Evolutionary conservation across 805 yeast species (phyloP).

Genomic region (Blastobotrys peoriensis): DNA sequence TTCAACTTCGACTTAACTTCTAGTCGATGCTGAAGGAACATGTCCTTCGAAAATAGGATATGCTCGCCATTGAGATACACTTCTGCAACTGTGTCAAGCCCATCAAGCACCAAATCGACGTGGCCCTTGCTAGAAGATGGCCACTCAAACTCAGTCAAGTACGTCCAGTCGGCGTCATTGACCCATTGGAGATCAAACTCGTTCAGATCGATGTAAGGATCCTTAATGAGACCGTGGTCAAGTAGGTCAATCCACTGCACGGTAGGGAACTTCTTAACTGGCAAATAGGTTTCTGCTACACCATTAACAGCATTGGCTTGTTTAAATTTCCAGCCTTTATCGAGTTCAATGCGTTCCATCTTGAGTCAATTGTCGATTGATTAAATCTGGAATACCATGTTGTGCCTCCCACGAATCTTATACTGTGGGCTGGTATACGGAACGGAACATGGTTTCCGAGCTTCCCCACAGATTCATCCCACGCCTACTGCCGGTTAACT

Average conservation of each 20-base stretch:
- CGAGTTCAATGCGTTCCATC: too few species aligned
- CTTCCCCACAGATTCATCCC: too few species aligned
- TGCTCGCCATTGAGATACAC: slow-evolving; percentile 35
- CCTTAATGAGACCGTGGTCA: slow-evolving; percentile 34
- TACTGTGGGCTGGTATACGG: too few species aligned
- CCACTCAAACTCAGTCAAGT: slow-evolving; percentile 24
- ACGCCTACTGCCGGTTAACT: too few species aligned
- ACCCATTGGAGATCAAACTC: slow-evolving; percentile 44
- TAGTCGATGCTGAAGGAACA: slow-evolving; percentile 34
- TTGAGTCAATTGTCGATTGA: too few species aligned
- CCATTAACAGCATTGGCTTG: slow-evolving; percentile 6
- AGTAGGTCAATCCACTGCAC: slow-evolving; percentile 31
- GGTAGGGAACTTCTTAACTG: slow-evolving; percentile 13
- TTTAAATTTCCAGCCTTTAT: slow-evolving; percentile 13
- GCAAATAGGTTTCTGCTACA: slow-evolving; percentile 3
- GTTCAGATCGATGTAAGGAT: slow-evolving; percentile 40
- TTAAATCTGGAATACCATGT: too few species aligned
- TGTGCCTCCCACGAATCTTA: too few species aligned
- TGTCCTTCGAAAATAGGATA: slow-evolving; percentile 36
- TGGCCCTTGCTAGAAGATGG: too few species aligned
- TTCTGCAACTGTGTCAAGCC: slow-evolving; percentile 38
- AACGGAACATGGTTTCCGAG: too few species aligned
- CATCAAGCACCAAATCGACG: slow-evolving; percentile 34
- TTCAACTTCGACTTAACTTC: slow-evolving; percentile 22
- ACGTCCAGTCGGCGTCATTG: slow-evolving; percentile 44